Evolutionary conservation across 257 asterid species (phyloP).

Genomic region (Linderniella brevidens): DNA sequence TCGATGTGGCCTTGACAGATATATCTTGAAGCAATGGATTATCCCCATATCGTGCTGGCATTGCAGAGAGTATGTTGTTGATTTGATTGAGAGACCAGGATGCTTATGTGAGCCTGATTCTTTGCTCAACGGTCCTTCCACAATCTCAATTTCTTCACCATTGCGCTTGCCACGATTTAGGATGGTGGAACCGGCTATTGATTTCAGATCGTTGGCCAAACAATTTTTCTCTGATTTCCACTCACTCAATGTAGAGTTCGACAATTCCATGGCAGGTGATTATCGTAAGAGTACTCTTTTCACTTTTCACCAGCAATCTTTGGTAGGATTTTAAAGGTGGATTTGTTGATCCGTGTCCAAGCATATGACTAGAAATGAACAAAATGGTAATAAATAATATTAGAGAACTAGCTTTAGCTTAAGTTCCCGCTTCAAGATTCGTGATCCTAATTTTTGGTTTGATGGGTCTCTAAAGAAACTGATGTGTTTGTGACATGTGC

Average conservation of each 20-base stretch:
- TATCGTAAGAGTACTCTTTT: conserved; percentile 1
- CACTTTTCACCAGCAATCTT: too few relatives aligned
- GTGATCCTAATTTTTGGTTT: too few relatives aligned
- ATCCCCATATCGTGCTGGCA: conserved; percentile 11
- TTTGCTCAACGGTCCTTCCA: conserved; percentile 81
- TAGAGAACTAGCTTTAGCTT: too few relatives aligned
- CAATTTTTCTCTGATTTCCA: conserved; percentile 66
- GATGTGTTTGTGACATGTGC: too few relatives aligned
- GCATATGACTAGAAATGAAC: too few relatives aligned
- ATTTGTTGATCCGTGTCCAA: conserved; percentile 20
- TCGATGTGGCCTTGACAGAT: not conserved
- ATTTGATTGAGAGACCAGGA: conserved; percentile 84
- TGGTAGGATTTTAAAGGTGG: conserved; percentile 11
- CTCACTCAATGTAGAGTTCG: conserved; percentile 67
- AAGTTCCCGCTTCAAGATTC: too few relatives aligned
- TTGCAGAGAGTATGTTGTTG: conserved; percentile 86
- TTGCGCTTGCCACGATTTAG: conserved; percentile 72
- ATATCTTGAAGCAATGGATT: too few relatives aligned
- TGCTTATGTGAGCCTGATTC: conserved; percentile 77
- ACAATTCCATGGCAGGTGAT: conserved; percentile 59
- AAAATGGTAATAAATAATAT: too few relatives aligned
- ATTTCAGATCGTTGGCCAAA: conserved; percentile 76
- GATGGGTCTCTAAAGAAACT: too few relatives aligned
- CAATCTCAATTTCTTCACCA: conserved; percentile 84
- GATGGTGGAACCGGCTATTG: conserved; percentile 52